Evolutionary conservation across 2,329 filamentous ascomycete species (phyloP).

Genomic region (Neonectria sp.): DNA sequence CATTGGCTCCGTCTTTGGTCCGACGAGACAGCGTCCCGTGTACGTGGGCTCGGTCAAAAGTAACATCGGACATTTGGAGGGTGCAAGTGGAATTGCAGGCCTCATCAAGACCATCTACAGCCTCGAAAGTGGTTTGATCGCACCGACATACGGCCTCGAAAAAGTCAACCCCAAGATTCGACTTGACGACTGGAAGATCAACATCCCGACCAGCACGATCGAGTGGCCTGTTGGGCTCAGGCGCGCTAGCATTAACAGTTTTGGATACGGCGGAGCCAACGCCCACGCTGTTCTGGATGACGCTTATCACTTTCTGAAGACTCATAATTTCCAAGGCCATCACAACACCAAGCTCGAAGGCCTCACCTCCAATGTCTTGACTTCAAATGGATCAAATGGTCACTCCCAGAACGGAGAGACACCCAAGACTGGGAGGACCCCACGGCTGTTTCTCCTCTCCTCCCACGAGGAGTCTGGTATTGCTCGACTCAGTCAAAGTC

Average conservation of each 20-base stretch:
- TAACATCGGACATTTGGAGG: conserved; percentile 36
- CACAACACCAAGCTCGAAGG: not conserved
- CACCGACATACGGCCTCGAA: conserved; percentile 23
- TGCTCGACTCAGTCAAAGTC: not conserved
- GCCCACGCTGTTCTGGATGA: conserved; percentile 43
- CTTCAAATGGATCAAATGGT: no score
- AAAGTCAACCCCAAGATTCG: conserved; percentile 21
- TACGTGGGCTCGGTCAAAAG: conserved; percentile 35
- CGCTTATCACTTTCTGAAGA: conserved; percentile 25
- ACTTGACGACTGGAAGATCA: conserved; percentile 16
- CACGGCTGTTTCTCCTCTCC: no score
- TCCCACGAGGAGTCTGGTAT: not conserved
- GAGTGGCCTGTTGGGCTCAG: conserved; percentile 8
- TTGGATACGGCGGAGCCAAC: conserved; percentile 22
- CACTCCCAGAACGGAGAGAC: no score
- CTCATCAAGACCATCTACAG: conserved; percentile 31
- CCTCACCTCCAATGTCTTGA: not conserved
- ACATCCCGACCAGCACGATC: not conserved
- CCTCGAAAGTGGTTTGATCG: conserved; percentile 28
- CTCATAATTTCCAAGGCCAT: conserved; percentile 14
- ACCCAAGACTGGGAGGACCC: no score
- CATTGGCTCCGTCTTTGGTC: conserved; percentile 14
- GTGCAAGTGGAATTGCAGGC: conserved; percentile 22
- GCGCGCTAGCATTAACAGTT: conserved; percentile 19
- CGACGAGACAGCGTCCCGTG: conserved; percentile 5